Base-by-base conservation (phyloP, 768 basidiomycete species). In the Plicaturopsis crispa region DNA sequence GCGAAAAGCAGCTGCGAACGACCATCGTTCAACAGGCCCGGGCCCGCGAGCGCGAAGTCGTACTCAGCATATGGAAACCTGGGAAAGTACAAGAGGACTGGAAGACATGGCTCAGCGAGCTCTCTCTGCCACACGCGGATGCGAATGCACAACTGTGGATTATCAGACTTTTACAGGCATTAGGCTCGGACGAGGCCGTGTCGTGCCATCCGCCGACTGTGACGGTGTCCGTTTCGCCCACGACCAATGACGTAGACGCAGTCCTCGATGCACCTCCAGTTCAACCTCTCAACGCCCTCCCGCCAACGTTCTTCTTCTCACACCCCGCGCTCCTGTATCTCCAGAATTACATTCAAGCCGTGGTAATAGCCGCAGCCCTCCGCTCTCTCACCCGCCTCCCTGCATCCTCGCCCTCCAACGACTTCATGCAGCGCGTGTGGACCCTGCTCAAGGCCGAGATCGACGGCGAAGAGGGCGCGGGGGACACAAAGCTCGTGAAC, bases 301-400 rank as follows among this genome's bases (percentile, higher is more conserved):
- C 84, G 1, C 80, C 82, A 0, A 73, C 76, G 23, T 72, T 85
- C 44, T 73, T 84, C 48, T 76, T 85, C 51, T 65, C 66, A 1
- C 49, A 63, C 4, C 75, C 76, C 2, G 54, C 65, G 5, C 61
- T 85, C 1, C 51, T 80, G 31, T 70, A 69, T 49, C 48, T 75
- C 10, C 84, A 87, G 54, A 83, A 87, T 46, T 71, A 74, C 47
- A 55, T 85, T 4, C 84, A 87, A 51, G 84, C 82, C 4, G 64
- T 84, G 8, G 66, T 80, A 12, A 77, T 85, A 22, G 63, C 73
- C 17, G 80, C 81, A 3, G 65, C 75, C 5, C 59, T 87, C 26
- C 69, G 73, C 21, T 62, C 71, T 14, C 70, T 86, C 19, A 65
- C 73, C 1, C 73, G 66, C 10, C 57, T 71, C 5, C 65, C 67